These are phyloP conservation scores for Salix purpurea DNA, from an alignment of 345 rosid species.

Conservation along the genomic window DNA sequence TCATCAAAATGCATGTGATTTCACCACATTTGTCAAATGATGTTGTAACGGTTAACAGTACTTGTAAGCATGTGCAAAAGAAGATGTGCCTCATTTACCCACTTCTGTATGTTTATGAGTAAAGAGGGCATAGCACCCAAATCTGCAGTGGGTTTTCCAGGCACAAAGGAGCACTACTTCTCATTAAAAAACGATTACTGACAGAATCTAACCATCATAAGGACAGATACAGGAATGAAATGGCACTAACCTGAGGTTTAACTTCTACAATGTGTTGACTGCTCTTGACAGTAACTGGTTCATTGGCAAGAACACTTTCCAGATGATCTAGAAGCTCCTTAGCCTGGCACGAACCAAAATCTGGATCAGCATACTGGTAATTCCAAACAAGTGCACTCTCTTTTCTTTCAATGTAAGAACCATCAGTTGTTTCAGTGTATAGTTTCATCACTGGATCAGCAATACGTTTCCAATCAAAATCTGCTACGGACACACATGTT, in stretches of 20 bases:
- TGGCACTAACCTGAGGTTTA: conserved; percentile 79
- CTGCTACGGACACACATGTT: conserved; percentile 52
- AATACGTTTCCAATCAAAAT: conserved; percentile 84
- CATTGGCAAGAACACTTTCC: conserved; percentile 86
- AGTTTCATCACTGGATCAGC: conserved; percentile 95
- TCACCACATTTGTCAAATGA: background rate
- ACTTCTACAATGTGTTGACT: conserved; percentile 89
- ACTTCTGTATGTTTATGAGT: background rate
- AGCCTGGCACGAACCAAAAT: conserved; percentile 96
- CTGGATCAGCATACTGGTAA: conserved; percentile 83
- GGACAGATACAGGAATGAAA: background rate
- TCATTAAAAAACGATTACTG: background rate
- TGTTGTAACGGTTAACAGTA: background rate
- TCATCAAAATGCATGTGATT: background rate
- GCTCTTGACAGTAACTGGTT: conserved; percentile 86
- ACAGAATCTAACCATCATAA: background rate
- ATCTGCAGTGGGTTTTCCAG: background rate
- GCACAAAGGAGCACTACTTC: background rate
- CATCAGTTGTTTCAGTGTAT: conserved; percentile 92
- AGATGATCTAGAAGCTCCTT: conserved; percentile 94
- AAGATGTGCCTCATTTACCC: background rate
- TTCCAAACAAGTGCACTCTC: conserved; percentile 89
- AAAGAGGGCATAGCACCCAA: background rate
- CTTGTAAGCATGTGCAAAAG: background rate
- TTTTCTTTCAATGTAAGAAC: conserved; percentile 82